Evolutionary conservation across 257 asterid species (phyloP).

Genomic region (Capsicum rhomboideum): DNA sequence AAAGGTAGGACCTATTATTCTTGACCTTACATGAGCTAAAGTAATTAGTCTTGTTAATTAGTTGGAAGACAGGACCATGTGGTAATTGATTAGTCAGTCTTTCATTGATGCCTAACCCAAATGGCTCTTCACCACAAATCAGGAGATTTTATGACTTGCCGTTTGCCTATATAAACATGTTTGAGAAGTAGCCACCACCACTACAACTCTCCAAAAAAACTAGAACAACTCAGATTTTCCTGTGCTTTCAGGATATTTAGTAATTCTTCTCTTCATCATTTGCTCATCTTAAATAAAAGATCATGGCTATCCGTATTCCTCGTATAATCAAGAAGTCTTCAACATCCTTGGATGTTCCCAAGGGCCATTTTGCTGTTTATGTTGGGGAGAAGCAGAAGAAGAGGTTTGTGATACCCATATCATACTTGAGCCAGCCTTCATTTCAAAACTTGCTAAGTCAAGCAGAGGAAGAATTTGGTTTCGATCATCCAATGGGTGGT

Average conservation of each 20-base stretch:
- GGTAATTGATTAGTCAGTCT: not conserved
- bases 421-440: not conserved
- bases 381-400: constrained; percentile 31
- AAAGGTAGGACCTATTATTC: not conserved
- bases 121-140: not conserved
- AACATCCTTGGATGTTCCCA: constrained; percentile 23
- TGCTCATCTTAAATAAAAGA: not conserved
- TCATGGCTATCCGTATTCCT: not conserved
- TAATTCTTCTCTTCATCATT: not conserved
- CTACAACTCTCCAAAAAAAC: not conserved
- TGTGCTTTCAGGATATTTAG: not conserved
- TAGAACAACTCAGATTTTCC: not conserved
- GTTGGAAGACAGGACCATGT: not conserved
- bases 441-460: not conserved
- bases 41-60: not conserved
- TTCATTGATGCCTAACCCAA: not conserved
- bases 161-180: not conserved
- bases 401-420: constrained; percentile 22
- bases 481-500: not conserved
- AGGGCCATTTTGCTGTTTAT: constrained; percentile 45
- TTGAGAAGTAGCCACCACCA: not conserved
- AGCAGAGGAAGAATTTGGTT: not conserved
- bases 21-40: not conserved
- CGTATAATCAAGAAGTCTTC: not conserved
- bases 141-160: not conserved